Evolutionary conservation across 768 basidiomycete species (phyloP).

Genomic region (Agrocybe pediades): DNA sequence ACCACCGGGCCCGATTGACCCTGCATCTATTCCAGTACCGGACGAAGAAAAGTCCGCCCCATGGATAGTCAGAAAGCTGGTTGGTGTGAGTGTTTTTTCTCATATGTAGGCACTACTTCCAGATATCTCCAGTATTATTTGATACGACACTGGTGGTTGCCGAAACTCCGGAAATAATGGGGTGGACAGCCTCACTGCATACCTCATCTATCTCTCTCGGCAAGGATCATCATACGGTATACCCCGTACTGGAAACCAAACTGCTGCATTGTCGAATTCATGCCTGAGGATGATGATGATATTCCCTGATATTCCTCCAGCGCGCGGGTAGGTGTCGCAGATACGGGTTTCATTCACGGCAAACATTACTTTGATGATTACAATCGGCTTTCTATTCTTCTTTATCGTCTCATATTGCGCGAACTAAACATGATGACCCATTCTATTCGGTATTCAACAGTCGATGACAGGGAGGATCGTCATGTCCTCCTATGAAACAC

Average conservation of each 20-base stretch:
- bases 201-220: not conserved
- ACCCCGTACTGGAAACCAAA: not conserved
- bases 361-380: too few species aligned
- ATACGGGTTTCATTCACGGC: not conserved
- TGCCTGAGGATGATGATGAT: not conserved
- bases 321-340: too few species aligned
- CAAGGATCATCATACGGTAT: not conserved
- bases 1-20: constrained; percentile 51
- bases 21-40: constrained; percentile 39
- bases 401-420: too few species aligned
- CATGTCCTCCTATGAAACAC: constrained; percentile 63
- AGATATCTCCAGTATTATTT: not conserved
- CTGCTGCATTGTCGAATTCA: not conserved
- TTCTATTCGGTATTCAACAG: too few species aligned
- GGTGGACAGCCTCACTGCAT: not conserved
- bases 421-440: too few species aligned
- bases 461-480: constrained; percentile 65
- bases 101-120: not conserved
- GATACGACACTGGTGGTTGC: not conserved
- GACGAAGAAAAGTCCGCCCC: constrained; percentile 60
- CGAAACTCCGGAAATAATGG: not conserved
- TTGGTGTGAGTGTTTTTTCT: constrained; percentile 48
- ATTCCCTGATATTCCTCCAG: not conserved
- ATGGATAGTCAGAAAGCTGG: constrained; percentile 67
- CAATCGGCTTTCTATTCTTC: too few species aligned